Conservation (phyloP, 768 basidiomycete genomes). For the Lactarius deliciosus region DNA sequence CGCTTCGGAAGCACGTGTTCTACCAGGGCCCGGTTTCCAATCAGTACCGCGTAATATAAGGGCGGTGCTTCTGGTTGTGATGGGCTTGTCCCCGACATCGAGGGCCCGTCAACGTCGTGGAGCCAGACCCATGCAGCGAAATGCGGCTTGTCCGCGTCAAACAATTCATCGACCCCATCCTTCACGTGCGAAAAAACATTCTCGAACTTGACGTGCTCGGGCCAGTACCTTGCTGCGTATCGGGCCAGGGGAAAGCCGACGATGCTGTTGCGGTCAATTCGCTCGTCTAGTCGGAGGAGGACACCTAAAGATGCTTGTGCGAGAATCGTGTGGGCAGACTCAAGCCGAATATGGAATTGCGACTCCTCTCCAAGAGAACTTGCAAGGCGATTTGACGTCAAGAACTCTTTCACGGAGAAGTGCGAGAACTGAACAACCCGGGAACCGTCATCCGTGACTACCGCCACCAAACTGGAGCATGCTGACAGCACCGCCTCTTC, state of each 20-base stretch:
- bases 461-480: neutral
- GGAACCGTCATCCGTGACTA: neutral
- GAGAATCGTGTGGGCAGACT: neutral
- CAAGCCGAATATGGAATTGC: neutral
- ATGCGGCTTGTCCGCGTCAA: neutral
- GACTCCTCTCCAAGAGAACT: neutral
- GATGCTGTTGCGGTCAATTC: neutral
- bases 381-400: neutral
- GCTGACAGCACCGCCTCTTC: neutral
- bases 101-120: neutral
- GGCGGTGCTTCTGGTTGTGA: neutral
- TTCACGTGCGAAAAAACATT: neutral
- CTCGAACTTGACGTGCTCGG: neutral
- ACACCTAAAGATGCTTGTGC: neutral
- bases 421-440: neutral
- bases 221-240: neutral
- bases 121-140: neutral
- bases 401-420: neutral
- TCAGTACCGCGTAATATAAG: neutral
- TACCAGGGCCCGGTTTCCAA: neutral
- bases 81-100: neutral
- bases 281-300: neutral
- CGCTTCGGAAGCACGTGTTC: neutral
- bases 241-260: neutral
- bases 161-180: neutral